Evolutionary conservation across 1,284 basidiomycete genomes (phyloP).

Genomic region (Rhodofomes roseus): DNA sequence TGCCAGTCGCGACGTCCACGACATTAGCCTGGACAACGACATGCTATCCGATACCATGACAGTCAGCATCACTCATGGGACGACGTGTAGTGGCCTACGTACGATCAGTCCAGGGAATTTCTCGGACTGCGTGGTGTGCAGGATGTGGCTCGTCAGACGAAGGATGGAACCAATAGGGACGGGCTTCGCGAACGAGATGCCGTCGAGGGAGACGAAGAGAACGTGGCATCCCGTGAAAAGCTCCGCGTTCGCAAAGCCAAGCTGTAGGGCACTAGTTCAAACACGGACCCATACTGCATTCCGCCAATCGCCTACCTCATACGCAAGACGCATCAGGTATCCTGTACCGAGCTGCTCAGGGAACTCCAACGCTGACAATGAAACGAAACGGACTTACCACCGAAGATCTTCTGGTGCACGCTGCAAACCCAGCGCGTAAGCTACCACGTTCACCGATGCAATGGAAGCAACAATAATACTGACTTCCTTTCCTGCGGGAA

Average conservation of each 20-base stretch:
- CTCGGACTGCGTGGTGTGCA: constrained; percentile 46
- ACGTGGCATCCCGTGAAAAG: constrained; percentile 69
- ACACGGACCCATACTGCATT: background rate
- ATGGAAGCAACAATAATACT: constrained; percentile 20
- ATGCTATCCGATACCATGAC: constrained; percentile 39
- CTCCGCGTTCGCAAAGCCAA: constrained; percentile 71
- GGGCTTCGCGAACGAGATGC: constrained; percentile 75
- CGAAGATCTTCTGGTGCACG: constrained; percentile 80
- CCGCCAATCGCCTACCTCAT: constrained; percentile 41
- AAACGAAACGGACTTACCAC: constrained; percentile 36
- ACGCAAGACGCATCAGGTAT: constrained; percentile 62
- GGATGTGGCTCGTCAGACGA: constrained; percentile 64
- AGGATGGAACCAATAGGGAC: constrained; percentile 82
- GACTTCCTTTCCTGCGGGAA: constrained; percentile 85
- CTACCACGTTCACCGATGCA: background rate
- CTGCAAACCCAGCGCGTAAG: constrained; percentile 28
- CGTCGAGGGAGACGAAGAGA: constrained; percentile 74
- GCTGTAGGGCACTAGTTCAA: constrained; percentile 34
- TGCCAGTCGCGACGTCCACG: constrained; percentile 68
- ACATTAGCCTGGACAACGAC: constrained; percentile 74
- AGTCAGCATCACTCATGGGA: background rate
- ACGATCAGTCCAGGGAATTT: constrained; percentile 51
- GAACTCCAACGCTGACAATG: background rate
- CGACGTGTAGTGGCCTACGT: constrained; percentile 19
- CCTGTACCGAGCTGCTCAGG: constrained; percentile 26